Conservation (phyloP, 331 rosid genomes). For the Quercus lobata region DNA sequence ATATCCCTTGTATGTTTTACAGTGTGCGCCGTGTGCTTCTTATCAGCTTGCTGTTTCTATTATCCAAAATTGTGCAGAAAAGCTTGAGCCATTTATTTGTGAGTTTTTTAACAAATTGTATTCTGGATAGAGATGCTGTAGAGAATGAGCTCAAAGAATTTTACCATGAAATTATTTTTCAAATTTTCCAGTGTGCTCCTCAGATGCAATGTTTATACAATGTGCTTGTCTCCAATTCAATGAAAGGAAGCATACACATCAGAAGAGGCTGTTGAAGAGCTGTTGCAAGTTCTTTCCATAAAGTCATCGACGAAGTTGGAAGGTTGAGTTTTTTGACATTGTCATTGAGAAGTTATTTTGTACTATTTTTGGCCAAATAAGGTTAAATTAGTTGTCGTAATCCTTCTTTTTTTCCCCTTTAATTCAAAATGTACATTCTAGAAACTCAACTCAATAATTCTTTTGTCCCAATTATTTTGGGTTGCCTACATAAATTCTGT, state of each 20-base stretch:
- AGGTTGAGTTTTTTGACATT: constrained; percentile 45
- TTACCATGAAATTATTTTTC: constrained; percentile 73
- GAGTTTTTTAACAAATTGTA: constrained; percentile 71
- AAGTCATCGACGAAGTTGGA: constrained; percentile 49
- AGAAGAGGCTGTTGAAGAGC: constrained; percentile 1
- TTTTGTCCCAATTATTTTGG: neutral
- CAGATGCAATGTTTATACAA: constrained; percentile 57
- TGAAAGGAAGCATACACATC: no score
- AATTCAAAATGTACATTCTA: neutral
- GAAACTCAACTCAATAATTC: neutral
- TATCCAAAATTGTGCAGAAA: constrained; percentile 54
- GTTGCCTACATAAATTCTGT: neutral
- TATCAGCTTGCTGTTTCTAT: constrained; percentile 65
- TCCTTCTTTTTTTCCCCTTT: neutral
- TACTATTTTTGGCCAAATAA: neutral
- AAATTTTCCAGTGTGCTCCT: constrained; percentile 71
- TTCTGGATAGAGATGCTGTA: constrained; percentile 61
- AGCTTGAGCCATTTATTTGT: constrained; percentile 59
- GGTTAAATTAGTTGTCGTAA: neutral
- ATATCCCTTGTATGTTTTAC: constrained; percentile 14
- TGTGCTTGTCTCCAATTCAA: no score
- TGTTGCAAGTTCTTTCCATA: no score
- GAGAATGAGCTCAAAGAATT: constrained; percentile 43
- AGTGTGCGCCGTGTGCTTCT: constrained; percentile 69
- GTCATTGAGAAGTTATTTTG: neutral